A percentile compares a stretch with the other conserved stretches of the same genome.
phyloP scores from a whole-genome alignment of 2,329 filamentous ascomycete species.

The Fusarium pseudonygamai region DNA sequence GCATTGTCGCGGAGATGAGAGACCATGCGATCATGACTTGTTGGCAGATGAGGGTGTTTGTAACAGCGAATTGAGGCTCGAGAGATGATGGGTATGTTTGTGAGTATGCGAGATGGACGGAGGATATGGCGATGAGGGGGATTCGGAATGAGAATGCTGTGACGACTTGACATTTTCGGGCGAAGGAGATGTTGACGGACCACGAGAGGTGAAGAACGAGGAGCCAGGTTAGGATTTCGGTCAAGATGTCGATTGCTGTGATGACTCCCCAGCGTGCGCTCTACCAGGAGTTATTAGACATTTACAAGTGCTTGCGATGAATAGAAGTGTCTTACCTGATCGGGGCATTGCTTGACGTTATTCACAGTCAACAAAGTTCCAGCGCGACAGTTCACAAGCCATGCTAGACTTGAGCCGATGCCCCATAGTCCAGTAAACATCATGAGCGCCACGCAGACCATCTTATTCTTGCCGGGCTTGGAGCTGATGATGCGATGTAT shows the following conservation, averaged over 20 bases:
- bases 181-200: conserved; percentile 27
- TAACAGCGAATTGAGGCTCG: conserved; percentile 33
- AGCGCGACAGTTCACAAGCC: conserved; percentile 15
- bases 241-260: conserved; percentile 17
- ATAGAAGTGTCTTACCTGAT: conserved; percentile 16
- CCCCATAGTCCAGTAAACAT: conserved; percentile 19
- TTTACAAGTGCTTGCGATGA: neutral
- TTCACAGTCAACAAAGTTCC: conserved; percentile 2
- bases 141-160: conserved; percentile 34
- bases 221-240: conserved; percentile 19
- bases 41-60: conserved; percentile 22
- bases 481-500: conserved; percentile 32
- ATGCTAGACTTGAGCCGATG: conserved; percentile 1
- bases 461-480: conserved; percentile 24
- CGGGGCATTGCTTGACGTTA: conserved; percentile 15
- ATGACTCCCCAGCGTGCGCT: conserved; percentile 21
- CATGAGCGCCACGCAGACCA: conserved; percentile 22
- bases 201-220: conserved; percentile 26
- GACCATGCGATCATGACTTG: conserved; percentile 35
- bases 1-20: conserved; percentile 31
- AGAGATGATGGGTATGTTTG: neutral
- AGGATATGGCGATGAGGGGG: conserved; percentile 31
- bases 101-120: conserved; percentile 19
- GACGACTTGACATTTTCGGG: conserved; percentile 26
- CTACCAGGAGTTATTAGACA: neutral